A percentile compares a stretch with the other conserved stretches of the same genome.
Evolutionary conservation across 2,329 filamentous ascomycete genomes (phyloP).

Genomic region (Hysterium pulicare): DNA sequence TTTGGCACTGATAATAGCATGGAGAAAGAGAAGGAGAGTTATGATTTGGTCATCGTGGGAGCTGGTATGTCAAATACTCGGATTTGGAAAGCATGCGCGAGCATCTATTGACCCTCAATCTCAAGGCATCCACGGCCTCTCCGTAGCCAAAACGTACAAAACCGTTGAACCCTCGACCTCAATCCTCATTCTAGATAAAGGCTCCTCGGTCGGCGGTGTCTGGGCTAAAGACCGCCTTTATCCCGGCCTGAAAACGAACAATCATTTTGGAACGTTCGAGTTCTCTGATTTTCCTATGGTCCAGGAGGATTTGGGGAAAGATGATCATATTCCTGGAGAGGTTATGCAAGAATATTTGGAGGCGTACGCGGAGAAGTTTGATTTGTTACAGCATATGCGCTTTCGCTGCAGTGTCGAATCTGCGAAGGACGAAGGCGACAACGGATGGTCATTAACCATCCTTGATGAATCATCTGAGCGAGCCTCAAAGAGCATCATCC

Average conservation of each 20-base stretch:
- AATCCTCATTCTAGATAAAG: slow-evolving; percentile 44
- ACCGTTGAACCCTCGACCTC: slow-evolving; percentile 41
- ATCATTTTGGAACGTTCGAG: slow-evolving; percentile 40
- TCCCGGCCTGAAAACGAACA: slow-evolving; percentile 44
- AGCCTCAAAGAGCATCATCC: slow-evolving; percentile 10
- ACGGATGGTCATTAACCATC: slow-evolving; percentile 21
- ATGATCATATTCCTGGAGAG: slow-evolving; percentile 59
- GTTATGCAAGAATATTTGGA: slow-evolving; percentile 57
- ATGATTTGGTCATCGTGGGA: neutral
- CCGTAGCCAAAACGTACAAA: slow-evolving; percentile 48
- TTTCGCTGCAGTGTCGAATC: slow-evolving; percentile 52
- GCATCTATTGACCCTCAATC: neutral
- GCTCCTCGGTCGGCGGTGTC: slow-evolving; percentile 39
- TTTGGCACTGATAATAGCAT: no score
- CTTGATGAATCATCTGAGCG: neutral
- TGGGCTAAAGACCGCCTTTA: slow-evolving; percentile 44
- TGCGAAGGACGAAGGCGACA: slow-evolving; percentile 39
- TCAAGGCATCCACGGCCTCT: slow-evolving; percentile 42
- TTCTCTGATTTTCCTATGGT: slow-evolving; percentile 37
- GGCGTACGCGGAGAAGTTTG: slow-evolving; percentile 41
- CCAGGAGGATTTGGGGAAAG: slow-evolving; percentile 26
- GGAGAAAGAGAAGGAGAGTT: no score
- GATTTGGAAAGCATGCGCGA: neutral
- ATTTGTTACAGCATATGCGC: slow-evolving; percentile 47
- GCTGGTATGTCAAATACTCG: neutral